Evolutionary conservation across 192 early-diverging fungal genomes (phyloP).

Genomic region (Podila minutissima): DNA sequence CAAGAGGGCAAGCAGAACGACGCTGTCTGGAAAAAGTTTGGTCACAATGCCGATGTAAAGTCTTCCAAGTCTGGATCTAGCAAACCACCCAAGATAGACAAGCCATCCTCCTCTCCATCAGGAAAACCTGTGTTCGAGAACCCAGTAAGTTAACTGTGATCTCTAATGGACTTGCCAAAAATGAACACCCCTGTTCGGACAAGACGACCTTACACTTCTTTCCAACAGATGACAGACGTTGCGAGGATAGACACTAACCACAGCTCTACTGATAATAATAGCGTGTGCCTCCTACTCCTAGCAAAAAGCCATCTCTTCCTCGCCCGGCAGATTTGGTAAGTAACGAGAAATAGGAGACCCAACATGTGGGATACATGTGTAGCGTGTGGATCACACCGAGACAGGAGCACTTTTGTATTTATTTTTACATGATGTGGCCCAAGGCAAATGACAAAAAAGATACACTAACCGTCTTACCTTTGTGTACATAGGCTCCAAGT

Average conservation of each 20-base stretch:
- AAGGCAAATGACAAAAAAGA: neutral
- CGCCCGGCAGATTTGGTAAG: slow-evolving; percentile 26
- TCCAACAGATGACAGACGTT: too few species aligned
- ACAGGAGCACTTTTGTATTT: neutral
- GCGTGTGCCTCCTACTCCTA: slow-evolving; percentile 34
- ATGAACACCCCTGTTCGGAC: too few species aligned
- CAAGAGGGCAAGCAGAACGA: slow-evolving; percentile 50
- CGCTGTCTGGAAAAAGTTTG: slow-evolving; percentile 62
- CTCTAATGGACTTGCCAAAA: neutral
- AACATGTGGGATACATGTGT: too few species aligned
- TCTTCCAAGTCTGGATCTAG: neutral
- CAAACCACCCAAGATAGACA: slow-evolving; percentile 9
- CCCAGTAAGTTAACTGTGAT: slow-evolving; percentile 18
- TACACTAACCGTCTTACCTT: neutral
- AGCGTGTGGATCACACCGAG: too few species aligned
- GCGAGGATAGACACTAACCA: too few species aligned
- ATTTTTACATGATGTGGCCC: neutral
- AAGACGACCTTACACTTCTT: too few species aligned
- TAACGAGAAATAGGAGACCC: too few species aligned
- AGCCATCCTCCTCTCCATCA: slow-evolving; percentile 21
- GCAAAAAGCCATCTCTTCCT: slow-evolving; percentile 21
- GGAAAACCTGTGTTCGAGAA: slow-evolving; percentile 19
- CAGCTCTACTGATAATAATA: neutral
- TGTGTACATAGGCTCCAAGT: slow-evolving; percentile 12
- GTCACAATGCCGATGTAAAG: slow-evolving; percentile 12